These are phyloP conservation scores for Coelastrella sp. DNA, from an alignment of 139 green algal genomes.

Conservation along the genomic window DNA sequence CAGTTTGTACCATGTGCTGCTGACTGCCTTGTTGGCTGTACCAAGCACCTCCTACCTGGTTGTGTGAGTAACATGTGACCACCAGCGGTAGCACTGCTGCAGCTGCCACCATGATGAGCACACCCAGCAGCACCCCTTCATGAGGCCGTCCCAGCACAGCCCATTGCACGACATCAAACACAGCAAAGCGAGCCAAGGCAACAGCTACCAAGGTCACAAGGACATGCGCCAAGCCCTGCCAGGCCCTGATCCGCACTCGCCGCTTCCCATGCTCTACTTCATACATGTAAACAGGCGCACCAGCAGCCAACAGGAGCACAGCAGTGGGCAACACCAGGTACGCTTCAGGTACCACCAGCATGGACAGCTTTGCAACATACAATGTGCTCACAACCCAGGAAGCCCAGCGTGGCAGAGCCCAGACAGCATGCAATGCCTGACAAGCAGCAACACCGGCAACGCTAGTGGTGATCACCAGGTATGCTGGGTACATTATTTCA, in stretches of 20 bases:
- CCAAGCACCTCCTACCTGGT: constrained; percentile 36
- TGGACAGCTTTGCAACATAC: constrained; percentile 87
- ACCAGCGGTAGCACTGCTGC: constrained; percentile 79
- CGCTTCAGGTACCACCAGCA: constrained; percentile 89
- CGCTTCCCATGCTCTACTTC: constrained; percentile 44
- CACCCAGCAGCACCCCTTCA: constrained; percentile 86
- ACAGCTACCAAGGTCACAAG: constrained; percentile 67
- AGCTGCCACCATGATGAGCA: constrained; percentile 70
- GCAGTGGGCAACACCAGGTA: constrained; percentile 57
- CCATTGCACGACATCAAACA: constrained; percentile 88
- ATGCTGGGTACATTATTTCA: constrained; percentile 89
- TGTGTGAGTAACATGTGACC: constrained; percentile 68
- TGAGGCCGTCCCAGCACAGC: constrained; percentile 67
- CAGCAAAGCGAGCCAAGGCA: constrained; percentile 78
- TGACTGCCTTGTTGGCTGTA: too few species aligned
- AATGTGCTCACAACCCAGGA: constrained; percentile 71
- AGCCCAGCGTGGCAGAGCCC: constrained; percentile 23
- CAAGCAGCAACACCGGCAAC: constrained; percentile 73
- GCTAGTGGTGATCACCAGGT: constrained; percentile 87
- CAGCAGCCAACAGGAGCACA: constrained; percentile 47
- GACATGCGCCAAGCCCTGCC: constrained; percentile 70
- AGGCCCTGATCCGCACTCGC: constrained; percentile 54
- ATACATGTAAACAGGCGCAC: constrained; percentile 54
- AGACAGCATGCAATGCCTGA: constrained; percentile 54
- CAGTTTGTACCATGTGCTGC: too few species aligned